These are phyloP conservation scores for Arthroderma sp. DNA, from an alignment of 2,329 filamentous ascomycete species.

Conservation along the genomic window DNA sequence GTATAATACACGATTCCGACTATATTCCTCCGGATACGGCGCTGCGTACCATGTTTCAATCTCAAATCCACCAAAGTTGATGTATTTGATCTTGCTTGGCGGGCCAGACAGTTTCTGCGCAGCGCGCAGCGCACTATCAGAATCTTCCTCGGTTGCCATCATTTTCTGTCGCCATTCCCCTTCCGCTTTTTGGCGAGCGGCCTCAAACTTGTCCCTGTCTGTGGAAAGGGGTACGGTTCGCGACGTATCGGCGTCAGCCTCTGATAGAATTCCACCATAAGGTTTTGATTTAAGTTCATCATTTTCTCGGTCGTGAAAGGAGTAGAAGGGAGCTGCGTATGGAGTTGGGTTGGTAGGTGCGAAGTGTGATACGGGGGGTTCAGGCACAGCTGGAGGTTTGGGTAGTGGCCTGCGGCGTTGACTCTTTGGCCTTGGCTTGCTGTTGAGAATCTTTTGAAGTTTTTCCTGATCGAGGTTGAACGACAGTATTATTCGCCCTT, in stretches of 20 bases:
- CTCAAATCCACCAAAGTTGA: constrained; percentile 94
- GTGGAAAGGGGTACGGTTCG: constrained; percentile 69
- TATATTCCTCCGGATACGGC: constrained; percentile 97
- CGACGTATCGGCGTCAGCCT: constrained; percentile 80
- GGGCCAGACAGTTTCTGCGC: constrained; percentile 68
- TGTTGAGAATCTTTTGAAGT: constrained; percentile 49
- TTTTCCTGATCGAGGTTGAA: constrained; percentile 47
- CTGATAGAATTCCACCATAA: constrained; percentile 83
- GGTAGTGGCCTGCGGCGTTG: constrained; percentile 38
- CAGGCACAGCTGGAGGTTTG: constrained; percentile 30
- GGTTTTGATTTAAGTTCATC: constrained; percentile 87
- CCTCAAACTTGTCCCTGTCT: constrained; percentile 77
- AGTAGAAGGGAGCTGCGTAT: constrained; percentile 72
- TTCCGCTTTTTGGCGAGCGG: constrained; percentile 80
- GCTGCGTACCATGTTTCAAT: constrained; percentile 99
- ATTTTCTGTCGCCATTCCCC: constrained; percentile 72
- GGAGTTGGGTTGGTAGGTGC: constrained; percentile 47
- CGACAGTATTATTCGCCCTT: constrained; percentile 44
- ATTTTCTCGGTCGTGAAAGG: constrained; percentile 76
- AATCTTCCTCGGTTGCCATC: constrained; percentile 49
- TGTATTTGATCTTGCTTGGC: constrained; percentile 94
- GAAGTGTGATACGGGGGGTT: constrained; percentile 43
- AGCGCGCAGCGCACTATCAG: constrained; percentile 51
- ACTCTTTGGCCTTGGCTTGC: constrained; percentile 46
- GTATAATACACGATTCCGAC: constrained; percentile 88